Evolutionary conservation across 75 land plant genomes (phyloP).

Genomic region (Selaginella tamariscina): DNA sequence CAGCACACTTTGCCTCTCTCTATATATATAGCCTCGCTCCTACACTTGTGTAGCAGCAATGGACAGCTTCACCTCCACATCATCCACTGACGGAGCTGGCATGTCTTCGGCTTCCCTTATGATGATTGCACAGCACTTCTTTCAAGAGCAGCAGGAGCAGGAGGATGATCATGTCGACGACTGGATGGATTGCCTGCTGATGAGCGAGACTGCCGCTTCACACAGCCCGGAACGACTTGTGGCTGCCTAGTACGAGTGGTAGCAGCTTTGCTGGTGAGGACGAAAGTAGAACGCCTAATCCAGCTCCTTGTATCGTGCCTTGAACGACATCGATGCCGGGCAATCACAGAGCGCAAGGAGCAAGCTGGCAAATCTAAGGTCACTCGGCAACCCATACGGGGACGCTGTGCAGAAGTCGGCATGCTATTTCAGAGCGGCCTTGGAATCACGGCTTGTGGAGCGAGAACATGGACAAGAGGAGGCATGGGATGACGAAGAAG

Average conservation of each 20-base stretch:
- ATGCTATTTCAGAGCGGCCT: constrained; percentile 57
- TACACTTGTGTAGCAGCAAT: too few relatives aligned
- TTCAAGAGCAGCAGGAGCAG: neutral
- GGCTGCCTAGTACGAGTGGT: neutral
- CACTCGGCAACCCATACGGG: constrained; percentile 36
- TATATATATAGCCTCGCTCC: too few relatives aligned
- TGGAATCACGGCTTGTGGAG: constrained; percentile 31
- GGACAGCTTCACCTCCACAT: neutral
- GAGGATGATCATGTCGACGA: neutral
- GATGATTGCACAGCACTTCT: neutral
- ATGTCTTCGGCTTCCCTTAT: neutral
- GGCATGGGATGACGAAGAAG: neutral
- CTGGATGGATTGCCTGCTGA: neutral
- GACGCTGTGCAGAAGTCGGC: constrained; percentile 56
- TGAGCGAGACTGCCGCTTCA: too few relatives aligned
- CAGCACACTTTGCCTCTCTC: too few relatives aligned
- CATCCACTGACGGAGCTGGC: neutral
- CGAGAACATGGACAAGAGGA: neutral
- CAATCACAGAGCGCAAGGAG: constrained; percentile 34
- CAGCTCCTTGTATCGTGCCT: neutral
- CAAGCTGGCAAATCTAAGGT: constrained; percentile 33
- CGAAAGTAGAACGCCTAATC: neutral
- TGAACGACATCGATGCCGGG: neutral
- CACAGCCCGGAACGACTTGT: too few relatives aligned
- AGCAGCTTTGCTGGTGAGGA: neutral